Base-by-base conservation (phyloP, 192 early-diverging fungal species). In the Thamnidium elegans region DNA sequence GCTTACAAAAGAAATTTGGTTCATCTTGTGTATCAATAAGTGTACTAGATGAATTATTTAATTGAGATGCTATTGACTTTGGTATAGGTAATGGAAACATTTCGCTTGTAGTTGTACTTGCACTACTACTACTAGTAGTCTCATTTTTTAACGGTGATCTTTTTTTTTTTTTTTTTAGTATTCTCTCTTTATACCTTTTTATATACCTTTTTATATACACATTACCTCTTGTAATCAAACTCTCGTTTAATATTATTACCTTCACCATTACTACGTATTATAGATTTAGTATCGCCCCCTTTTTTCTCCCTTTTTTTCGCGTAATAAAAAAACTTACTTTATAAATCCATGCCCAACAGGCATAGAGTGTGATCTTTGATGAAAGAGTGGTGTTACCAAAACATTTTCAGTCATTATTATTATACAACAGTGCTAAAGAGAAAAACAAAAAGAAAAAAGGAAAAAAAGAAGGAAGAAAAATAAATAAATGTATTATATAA, bases 321-420 rank as follows among this genome's bases (percentile, higher is more conserved):
- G 26, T 26, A 26, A n/a, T n/a, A n/a, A n/a, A n/a, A 26, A 26
- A 26, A 58, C 56, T 58, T 58, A 58, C 56, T 58, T 58, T 43
- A 43, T 20, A 43, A 58, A 58, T 58, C 17, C 56, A 23, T 58
- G 56, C 7, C 56, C 36, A 43, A 58, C 34, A 14, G 56, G 56
- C 56, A 58, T 58, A 43, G 56, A 58, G 17, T 58, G 56, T 42
- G 56, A 58, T 21, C 56, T 34, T 32, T 58, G 56, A 13, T 58
- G 56, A 26, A 58, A 58, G 10, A 58, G 56, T 20, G 56, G 56
- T 58, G 56, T 36, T 36, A 58, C 36, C 17, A 58, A 20, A 43
- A 43, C 20, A 36, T 58, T 58, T 58, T 58, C 55, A 43, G 55
- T 14, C 55, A 58, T 58, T n/a, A 8, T 19, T 17, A 15, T 30